phyloP scores from a whole-genome alignment of 192 early-diverging fungal species.

The Coemansia sp. region DNA sequence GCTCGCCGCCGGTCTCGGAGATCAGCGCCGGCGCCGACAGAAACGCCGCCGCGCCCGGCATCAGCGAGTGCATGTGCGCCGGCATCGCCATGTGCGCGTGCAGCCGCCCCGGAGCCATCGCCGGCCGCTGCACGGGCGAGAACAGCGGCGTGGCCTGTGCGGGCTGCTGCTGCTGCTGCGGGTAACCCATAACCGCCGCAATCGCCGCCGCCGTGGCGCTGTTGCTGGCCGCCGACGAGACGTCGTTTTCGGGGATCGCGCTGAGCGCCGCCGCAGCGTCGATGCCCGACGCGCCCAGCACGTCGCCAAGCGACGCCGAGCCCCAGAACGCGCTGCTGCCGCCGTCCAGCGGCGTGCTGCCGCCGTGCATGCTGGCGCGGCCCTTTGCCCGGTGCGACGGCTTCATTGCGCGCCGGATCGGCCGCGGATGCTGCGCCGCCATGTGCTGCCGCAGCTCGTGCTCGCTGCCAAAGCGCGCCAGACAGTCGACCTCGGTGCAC shows the following conservation, averaged over 20 bases:
- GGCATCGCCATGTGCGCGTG: neutral
- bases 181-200: slow-evolving; percentile 7
- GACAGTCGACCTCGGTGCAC: slow-evolving; percentile 42
- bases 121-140: slow-evolving; percentile 1
- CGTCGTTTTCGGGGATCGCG: neutral
- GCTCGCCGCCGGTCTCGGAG: slow-evolving; percentile 36
- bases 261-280: neutral
- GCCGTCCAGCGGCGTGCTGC: slow-evolving; percentile 9
- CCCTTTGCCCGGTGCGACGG: slow-evolving; percentile 19
- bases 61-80: neutral
- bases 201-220: neutral
- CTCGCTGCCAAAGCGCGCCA: slow-evolving; percentile 21
- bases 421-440: slow-evolving; percentile 31
- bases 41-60: slow-evolving; percentile 17
- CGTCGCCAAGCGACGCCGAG: slow-evolving; percentile 13
- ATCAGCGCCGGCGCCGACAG: slow-evolving; percentile 46
- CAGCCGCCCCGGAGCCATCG: neutral
- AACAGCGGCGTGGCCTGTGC: neutral
- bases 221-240: neutral
- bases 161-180: neutral
- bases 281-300: slow-evolving; percentile 7
- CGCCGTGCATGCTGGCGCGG: slow-evolving; percentile 8
- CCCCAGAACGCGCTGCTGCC: slow-evolving; percentile 20
- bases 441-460: slow-evolving; percentile 35
- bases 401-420: slow-evolving; percentile 41